Percentiles rank a stretch among this genome's conserved stretches.
phyloP scores from a whole-genome alignment of 73 alveolate genomes.

The Symbiodinium pilosum region DNA sequence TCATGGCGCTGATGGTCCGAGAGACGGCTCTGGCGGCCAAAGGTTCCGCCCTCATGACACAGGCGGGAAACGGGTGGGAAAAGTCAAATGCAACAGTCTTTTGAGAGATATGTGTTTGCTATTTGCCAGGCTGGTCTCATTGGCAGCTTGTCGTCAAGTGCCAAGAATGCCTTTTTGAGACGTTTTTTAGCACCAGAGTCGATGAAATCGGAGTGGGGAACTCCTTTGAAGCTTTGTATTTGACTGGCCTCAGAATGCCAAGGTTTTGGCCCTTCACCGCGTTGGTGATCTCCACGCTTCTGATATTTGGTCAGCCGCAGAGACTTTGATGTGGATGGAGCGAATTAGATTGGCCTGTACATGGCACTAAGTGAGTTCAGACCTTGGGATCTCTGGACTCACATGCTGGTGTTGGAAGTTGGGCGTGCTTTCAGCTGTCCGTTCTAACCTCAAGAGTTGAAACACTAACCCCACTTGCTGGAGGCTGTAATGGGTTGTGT shows the following conservation, averaged over 20 bases:
- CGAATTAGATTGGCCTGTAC: not conserved
- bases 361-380: not conserved
- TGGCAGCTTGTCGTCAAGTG: not conserved
- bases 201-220: too few relatives aligned
- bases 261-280: conserved; percentile 53
- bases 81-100: not conserved
- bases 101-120: not conserved
- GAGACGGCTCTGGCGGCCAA: conserved; percentile 84
- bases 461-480: too few relatives aligned
- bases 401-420: too few relatives aligned
- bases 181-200: too few relatives aligned
- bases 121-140: not conserved
- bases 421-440: too few relatives aligned
- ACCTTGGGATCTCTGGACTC: too few relatives aligned
- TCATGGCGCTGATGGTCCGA: conserved; percentile 74
- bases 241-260: not conserved
- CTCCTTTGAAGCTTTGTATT: too few relatives aligned
- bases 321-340: not conserved
- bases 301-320: not conserved
- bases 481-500: too few relatives aligned
- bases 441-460: too few relatives aligned
- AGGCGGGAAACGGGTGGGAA: not conserved
- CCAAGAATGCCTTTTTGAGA: too few relatives aligned
- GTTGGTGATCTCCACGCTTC: conserved; percentile 17
- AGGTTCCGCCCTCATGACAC: conserved; percentile 23